Evolutionary conservation across 2,329 filamentous ascomycete genomes (phyloP), one percentile per base, ranked within the genome.

Genomic region (Tolypocladium tundrense): DNA sequence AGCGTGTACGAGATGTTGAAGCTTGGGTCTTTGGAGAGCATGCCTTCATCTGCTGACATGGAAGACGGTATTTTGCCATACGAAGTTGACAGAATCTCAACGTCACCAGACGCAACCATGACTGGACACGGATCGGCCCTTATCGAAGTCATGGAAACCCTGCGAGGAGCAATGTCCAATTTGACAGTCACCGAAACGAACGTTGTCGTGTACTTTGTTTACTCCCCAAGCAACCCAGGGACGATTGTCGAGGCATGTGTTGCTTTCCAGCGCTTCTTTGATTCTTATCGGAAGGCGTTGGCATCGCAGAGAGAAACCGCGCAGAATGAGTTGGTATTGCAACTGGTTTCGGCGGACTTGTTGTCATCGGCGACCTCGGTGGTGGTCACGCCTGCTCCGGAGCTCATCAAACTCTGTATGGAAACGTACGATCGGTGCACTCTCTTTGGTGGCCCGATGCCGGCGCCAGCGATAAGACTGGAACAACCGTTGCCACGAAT

Each of bases 381-480:
- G 16, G 80, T 86, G 1, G 77, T 88, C n/a, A 81, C 85, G 1
- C 77, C 82, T 2, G 81, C 84, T 0, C 69, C 73, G 6, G 84
- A 86, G 16, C 82, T 88, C 64, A 74, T 77, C 51, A 81, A 76
- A 57, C 75, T 92, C 19, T 88, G 87, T 21, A 78, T 90, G 59
- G 88, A 93, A 70, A 83, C 88, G 2, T 94, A 93, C 65, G 88
- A 91, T 67, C 84, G 90, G 7, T 91, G 88, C 66, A 82, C 81
- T 13, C 69, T 81, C 33, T 82, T 83, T 54, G 75, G 75, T 10
- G 79, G 81, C 13, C 70, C 80, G 57, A 77, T 82, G 68, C 82
- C 86, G 10, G 83, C 87, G 0, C 87, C 90, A 2, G 85, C 88
- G 0, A 84, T 94, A 57, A 78, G 88, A 59, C 77, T 95, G 1